Base-by-base conservation (phyloP, 345 rosid genomes). In the Brassica rapa region DNA sequence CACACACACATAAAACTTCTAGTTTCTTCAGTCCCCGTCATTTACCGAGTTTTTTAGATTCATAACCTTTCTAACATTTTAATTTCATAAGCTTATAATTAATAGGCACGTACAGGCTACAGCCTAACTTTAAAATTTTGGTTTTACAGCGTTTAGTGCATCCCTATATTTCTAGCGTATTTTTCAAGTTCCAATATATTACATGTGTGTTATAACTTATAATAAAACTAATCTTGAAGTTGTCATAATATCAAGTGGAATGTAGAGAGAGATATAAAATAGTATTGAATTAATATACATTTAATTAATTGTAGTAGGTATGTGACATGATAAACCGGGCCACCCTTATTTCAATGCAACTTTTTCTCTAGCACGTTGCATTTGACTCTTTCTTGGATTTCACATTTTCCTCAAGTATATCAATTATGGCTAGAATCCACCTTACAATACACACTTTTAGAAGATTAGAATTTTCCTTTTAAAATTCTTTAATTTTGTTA, bases 301-400 rank as follows among this genome's bases (percentile, higher is more conserved):
- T 74, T 49, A 79, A 19, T 73, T 68, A 73, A 79, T 37, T 25
- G 82, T 25, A 74, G 82, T 80, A 80, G 82, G 82, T 80, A 55
- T 70, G 76, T 30, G 68, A 23, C 72, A 71, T 75, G 80, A 80
- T 75, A 75, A 75, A 75, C 68, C 76, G 79, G 83, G 83, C 80
- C 82, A 80, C 77, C 55, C 76, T 57, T 75, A 70, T 62, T 80
- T 70, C 80, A 75, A 75, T 80, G 80, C 83, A 80, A 80, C 82
- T 80, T 80, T 79, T 71, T 65, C 72, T 59, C 55, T 70, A 63
- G 55, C 80, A 80, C 83, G 66, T 74, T 80, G 72, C 76, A 70
- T 80, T 80, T 80, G 83, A 80, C 79, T 74, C 72, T 80, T 57
- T 75, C 83, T 80, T 75, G 83, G 80, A 80, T 70, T 75, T 80